phyloP scores from a whole-genome alignment of 2,329 filamentous ascomycete species.

The Neopestalotiopsis rosae region DNA sequence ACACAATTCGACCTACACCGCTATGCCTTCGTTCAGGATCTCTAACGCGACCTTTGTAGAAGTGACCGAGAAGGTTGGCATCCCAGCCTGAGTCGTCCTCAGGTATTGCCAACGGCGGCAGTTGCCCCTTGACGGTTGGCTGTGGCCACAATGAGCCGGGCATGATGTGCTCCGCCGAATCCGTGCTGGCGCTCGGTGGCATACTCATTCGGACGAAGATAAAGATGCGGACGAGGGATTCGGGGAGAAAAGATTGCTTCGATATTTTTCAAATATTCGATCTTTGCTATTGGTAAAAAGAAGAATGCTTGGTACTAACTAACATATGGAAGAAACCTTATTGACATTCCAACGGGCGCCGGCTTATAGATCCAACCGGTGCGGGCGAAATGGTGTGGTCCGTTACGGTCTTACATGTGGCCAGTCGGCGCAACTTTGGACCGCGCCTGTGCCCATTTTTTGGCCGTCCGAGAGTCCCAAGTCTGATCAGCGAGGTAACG shows the following conservation, averaged over 20 bases:
- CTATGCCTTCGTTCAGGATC: conserved; percentile 31
- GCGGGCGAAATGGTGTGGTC: not conserved
- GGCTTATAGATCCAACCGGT: conserved; percentile 15
- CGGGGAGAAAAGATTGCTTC: no score
- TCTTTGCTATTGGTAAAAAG: not conserved
- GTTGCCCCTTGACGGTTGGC: conserved; percentile 13
- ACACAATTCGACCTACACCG: conserved; percentile 16
- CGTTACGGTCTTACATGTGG: not conserved
- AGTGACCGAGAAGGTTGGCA: conserved; percentile 25
- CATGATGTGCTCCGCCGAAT: conserved; percentile 6
- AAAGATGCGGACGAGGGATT: no score
- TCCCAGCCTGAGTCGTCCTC: conserved; percentile 31
- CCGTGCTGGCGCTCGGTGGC: not conserved
- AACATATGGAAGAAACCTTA: not conserved
- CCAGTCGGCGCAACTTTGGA: conserved; percentile 12
- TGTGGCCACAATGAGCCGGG: conserved; percentile 17
- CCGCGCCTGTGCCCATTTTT: not conserved
- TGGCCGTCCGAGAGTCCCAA: not conserved
- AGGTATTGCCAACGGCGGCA: conserved; percentile 11
- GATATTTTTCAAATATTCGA: no score
- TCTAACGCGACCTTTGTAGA: conserved; percentile 6
- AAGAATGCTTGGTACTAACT: not conserved
- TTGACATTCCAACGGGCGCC: not conserved
- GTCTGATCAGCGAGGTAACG: not conserved
- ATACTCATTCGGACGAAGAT: not conserved